phyloP scores from a whole-genome alignment of 2,329 filamentous ascomycete genomes.

The Myriosclerotinia scirpicola region DNA sequence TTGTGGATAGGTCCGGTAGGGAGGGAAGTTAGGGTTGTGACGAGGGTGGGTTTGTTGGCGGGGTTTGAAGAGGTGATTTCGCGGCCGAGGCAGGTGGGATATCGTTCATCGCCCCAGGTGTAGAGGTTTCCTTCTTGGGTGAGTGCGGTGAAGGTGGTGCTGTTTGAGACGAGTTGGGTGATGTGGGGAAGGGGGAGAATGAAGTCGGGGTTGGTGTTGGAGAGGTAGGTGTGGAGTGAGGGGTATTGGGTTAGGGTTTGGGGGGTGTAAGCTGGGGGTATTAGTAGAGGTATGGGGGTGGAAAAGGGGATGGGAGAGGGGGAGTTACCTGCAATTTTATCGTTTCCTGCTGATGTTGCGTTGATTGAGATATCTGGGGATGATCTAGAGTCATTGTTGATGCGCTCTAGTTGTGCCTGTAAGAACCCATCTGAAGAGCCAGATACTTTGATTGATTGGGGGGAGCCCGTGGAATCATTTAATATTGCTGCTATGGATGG shows the following conservation, averaged over 20 bases:
- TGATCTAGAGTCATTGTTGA: background rate
- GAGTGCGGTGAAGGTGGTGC: conserved; percentile 44
- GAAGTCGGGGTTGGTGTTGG: conserved; percentile 12
- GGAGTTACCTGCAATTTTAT: conserved; percentile 29
- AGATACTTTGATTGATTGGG: conserved; percentile 26
- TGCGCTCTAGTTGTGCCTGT: conserved; percentile 26
- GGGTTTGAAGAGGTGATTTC: conserved; percentile 45
- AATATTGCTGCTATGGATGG: background rate
- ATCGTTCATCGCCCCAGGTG: conserved; percentile 59
- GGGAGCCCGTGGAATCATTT: background rate
- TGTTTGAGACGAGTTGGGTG: conserved; percentile 40
- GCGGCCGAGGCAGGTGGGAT: conserved; percentile 56
- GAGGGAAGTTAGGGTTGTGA: conserved; percentile 53
- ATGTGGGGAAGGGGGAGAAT: conserved; percentile 24
- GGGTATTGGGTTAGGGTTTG: conserved; percentile 28
- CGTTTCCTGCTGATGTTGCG: conserved; percentile 43
- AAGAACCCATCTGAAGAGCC: conserved; percentile 38
- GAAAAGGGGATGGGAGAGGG: background rate
- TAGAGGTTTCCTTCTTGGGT: conserved; percentile 43
- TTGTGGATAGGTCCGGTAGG: conserved; percentile 53
- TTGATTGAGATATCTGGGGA: conserved; percentile 2
- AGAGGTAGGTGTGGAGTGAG: conserved; percentile 26
- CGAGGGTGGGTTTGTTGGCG: conserved; percentile 47
- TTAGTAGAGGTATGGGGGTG: background rate
- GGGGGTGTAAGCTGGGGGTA: conserved; percentile 11